Evolutionary conservation across 2,329 filamentous ascomycete genomes (phyloP).

Genomic region (Xylaria digitata): DNA sequence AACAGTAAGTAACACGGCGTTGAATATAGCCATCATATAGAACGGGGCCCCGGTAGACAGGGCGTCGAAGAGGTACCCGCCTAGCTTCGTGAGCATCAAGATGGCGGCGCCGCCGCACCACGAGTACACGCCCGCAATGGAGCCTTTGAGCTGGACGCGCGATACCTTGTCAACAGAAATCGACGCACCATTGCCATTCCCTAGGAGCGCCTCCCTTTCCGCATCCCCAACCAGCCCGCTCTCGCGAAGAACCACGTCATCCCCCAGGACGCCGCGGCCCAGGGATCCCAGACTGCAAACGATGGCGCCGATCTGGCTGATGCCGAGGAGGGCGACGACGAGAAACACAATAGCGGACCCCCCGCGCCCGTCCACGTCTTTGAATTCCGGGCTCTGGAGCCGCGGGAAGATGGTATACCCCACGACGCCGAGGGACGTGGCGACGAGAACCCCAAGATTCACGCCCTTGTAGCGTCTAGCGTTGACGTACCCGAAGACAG

Average conservation of each 20-base stretch:
- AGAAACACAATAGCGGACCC: slow-evolving; percentile 77
- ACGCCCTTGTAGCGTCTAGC: slow-evolving; percentile 57
- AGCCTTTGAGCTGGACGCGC: slow-evolving; percentile 80
- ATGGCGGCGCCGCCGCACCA: slow-evolving; percentile 92
- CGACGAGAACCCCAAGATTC: slow-evolving; percentile 79
- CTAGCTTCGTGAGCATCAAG: slow-evolving; percentile 88
- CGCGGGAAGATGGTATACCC: slow-evolving; percentile 83
- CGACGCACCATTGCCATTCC: slow-evolving; percentile 38
- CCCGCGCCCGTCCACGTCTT: slow-evolving; percentile 70
- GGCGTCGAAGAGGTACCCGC: slow-evolving; percentile 85
- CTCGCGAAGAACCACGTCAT: slow-evolving; percentile 52
- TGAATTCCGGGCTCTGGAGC: slow-evolving; percentile 81
- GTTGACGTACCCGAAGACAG: slow-evolving; percentile 79
- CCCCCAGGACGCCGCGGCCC: slow-evolving; percentile 78
- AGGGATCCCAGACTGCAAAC: slow-evolving; percentile 94
- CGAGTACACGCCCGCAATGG: slow-evolving; percentile 93
- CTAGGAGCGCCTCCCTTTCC: slow-evolving; percentile 52
- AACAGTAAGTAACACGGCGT: slow-evolving; percentile 74
- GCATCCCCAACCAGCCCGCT: slow-evolving; percentile 28
- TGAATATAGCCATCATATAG: slow-evolving; percentile 93
- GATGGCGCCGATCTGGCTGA: slow-evolving; percentile 96
- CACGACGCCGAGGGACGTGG: slow-evolving; percentile 77
- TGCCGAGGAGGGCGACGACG: slow-evolving; percentile 82
- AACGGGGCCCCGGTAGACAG: slow-evolving; percentile 83
- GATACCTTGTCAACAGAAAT: slow-evolving; percentile 50